These are phyloP conservation scores for Blastomyces parvus DNA, from an alignment of 2,329 filamentous ascomycete genomes.

Conservation along the genomic window DNA sequence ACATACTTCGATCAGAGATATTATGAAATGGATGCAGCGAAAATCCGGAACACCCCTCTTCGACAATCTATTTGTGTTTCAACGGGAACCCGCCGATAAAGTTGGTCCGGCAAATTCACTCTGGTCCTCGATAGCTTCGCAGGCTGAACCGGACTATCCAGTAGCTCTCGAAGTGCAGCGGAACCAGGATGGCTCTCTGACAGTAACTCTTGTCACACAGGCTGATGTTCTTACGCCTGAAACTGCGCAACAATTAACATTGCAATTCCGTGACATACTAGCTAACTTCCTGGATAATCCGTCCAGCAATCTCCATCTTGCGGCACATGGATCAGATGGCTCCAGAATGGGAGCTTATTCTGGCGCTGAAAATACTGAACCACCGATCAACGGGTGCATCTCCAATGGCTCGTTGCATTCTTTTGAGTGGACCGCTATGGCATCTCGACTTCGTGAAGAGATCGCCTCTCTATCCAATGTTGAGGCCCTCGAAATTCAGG, in stretches of 20 bases:
- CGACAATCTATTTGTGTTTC: slow-evolving; percentile 74
- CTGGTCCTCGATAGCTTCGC: slow-evolving; percentile 48
- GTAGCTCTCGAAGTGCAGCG: slow-evolving; percentile 66
- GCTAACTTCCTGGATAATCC: slow-evolving; percentile 23
- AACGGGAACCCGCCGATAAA: slow-evolving; percentile 39
- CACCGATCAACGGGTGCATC: background rate
- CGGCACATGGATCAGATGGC: background rate
- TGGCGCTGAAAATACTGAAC: background rate
- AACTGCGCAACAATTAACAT: slow-evolving; percentile 33
- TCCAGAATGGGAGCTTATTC: background rate
- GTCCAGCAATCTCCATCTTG: background rate
- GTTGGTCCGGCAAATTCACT: slow-evolving; percentile 27
- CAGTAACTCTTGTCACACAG: slow-evolving; percentile 53
- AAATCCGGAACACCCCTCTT: slow-evolving; percentile 53
- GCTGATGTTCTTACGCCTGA: slow-evolving; percentile 31
- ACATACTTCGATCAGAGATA: slow-evolving; percentile 65
- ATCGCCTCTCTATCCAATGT: slow-evolving; percentile 55
- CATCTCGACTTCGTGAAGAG: slow-evolving; percentile 48
- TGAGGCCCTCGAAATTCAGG: slow-evolving; percentile 43
- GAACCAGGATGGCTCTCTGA: slow-evolving; percentile 39
- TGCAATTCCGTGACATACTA: slow-evolving; percentile 36
- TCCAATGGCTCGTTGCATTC: slow-evolving; percentile 3
- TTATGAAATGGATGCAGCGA: slow-evolving; percentile 66
- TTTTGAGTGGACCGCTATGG: slow-evolving; percentile 52
- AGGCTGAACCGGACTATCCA: slow-evolving; percentile 56